Base-by-base conservation (phyloP, 305 asterid species). In the Solanum chacoense region DNA sequence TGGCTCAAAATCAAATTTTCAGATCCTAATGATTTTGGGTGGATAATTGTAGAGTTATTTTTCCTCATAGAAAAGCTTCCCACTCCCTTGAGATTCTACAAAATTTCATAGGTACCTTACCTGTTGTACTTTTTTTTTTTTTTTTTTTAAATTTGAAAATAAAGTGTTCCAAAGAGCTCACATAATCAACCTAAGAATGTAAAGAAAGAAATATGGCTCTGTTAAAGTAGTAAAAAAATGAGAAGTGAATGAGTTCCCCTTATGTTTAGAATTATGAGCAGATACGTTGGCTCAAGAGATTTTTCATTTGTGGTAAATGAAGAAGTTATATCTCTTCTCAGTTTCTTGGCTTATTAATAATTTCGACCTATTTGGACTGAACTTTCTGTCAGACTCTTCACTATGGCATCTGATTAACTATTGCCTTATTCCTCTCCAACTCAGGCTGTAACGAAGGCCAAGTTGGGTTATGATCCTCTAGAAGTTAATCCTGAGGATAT, bases 401-500 rank as follows among this genome's bases (percentile, higher is more conserved):
- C 42, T 55, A 18, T 84, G 74, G 65, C 26, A 63, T 55, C 45
- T 34, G n/a, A 22, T 11, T 84, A 55, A 55, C 45, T 31, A 32
- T 84, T 84, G 42, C 87, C 31, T 22, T 84, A 4, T 84, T 55
- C 45, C 87, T 11, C 75, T 55, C 31, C 71, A 87, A 90, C 89
- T 88, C 93, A 97, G 99, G 98, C 99, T 90, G 99, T 97, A 88
- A 97, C 99, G 71, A 97, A 96, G 95, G 98, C 96, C 90, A 97
- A 97, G 93, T 91, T 97, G 93, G 99, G 99, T 87, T 97, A 95
- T 89, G 98, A 97, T 91, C 99, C 99, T 72, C 90, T 96, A 92
- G 99, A 97, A 92, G 99, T 97, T 89, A 96, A 97, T 92, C 99
- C 99, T 37, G 99, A 97, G 96, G 99, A 97, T 88, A 97, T 97